A percentile compares a stretch with the other conserved stretches of the same genome.
phyloP scores from a whole-genome alignment of 2,329 filamentous ascomycete genomes.

The Phyllosticta citribraziliensis region DNA sequence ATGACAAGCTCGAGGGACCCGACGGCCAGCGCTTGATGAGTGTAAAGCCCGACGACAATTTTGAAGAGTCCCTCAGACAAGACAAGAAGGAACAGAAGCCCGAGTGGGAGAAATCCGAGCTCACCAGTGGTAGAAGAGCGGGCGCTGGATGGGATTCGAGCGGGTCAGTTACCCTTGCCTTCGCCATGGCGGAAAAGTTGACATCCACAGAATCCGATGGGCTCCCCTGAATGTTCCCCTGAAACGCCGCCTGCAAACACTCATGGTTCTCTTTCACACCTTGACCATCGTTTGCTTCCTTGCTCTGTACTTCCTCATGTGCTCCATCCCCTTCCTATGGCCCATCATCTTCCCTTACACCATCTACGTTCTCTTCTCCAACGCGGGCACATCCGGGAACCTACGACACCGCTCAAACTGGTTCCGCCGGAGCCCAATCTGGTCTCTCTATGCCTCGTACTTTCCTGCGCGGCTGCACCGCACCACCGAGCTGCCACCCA shows the following conservation, averaged over 20 bases:
- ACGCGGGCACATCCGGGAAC: constrained; percentile 63
- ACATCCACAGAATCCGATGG: constrained; percentile 57
- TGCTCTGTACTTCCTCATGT: constrained; percentile 80
- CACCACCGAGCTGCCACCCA: constrained; percentile 66
- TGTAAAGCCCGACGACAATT: constrained; percentile 31
- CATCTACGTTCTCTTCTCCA: constrained; percentile 73
- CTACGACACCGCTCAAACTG: constrained; percentile 66
- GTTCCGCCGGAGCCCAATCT: constrained; percentile 63
- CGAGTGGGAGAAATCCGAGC: constrained; percentile 25
- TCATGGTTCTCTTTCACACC: constrained; percentile 40
- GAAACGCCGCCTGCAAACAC: constrained; percentile 41
- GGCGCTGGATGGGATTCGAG: constrained; percentile 44
- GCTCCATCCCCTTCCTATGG: constrained; percentile 87
- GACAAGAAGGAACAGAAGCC: constrained; percentile 22
- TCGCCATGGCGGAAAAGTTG: background rate
- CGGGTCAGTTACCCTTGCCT: constrained; percentile 26
- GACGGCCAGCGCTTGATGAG: constrained; percentile 38
- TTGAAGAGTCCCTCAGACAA: constrained; percentile 25
- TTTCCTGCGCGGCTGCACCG: constrained; percentile 86
- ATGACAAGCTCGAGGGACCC: constrained; percentile 35
- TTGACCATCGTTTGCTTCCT: constrained; percentile 43
- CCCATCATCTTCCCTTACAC: constrained; percentile 69
- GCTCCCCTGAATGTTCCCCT: constrained; percentile 67
- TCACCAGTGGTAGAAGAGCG: constrained; percentile 44
- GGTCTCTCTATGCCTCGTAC: constrained; percentile 85